A percentile compares a stretch with the other conserved stretches of the same genome.
Conservation (phyloP, 2,329 filamentous ascomycete species). For the Sarocladium strictum region DNA sequence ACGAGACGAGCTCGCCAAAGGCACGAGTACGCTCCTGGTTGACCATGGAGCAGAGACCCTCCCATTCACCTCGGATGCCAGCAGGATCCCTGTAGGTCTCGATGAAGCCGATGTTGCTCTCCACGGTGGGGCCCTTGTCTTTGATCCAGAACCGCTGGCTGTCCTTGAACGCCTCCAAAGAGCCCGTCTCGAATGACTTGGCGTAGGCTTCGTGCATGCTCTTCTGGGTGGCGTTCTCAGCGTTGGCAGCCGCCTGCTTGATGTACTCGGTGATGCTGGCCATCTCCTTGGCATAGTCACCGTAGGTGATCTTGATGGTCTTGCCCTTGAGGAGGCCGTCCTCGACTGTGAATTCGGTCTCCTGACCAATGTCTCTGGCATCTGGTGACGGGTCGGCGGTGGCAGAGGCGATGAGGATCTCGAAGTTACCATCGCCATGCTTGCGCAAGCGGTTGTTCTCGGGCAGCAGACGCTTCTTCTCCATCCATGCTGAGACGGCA, state of each 20-base stretch:
- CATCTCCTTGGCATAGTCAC: constrained; percentile 70
- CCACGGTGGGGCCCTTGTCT: constrained; percentile 74
- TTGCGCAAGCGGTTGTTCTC: constrained; percentile 76
- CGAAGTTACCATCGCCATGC: constrained; percentile 55
- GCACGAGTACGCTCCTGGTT: constrained; percentile 87
- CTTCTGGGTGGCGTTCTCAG: constrained; percentile 68
- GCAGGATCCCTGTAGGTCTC: constrained; percentile 82
- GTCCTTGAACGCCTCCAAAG: constrained; percentile 72
- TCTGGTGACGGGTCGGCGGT: constrained; percentile 50
- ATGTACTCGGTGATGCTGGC: constrained; percentile 59
- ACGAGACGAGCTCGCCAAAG: constrained; percentile 78
- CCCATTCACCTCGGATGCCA: constrained; percentile 77
- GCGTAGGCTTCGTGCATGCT: constrained; percentile 70
- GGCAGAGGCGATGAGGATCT: constrained; percentile 70
- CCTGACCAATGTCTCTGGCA: constrained; percentile 64
- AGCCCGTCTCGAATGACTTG: constrained; percentile 68
- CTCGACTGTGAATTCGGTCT: constrained; percentile 53
- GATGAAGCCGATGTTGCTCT: constrained; percentile 78
- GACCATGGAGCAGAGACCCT: constrained; percentile 77
- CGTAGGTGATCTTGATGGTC: constrained; percentile 65
- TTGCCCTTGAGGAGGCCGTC: constrained; percentile 59
- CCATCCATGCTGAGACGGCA: constrained; percentile 66
- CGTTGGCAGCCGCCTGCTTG: constrained; percentile 60
- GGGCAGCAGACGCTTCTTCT: constrained; percentile 61
- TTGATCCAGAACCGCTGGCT: constrained; percentile 77